phyloP scores from a whole-genome alignment of 495 filamentous ascomycete species.

The Aspergillus biplanus region DNA sequence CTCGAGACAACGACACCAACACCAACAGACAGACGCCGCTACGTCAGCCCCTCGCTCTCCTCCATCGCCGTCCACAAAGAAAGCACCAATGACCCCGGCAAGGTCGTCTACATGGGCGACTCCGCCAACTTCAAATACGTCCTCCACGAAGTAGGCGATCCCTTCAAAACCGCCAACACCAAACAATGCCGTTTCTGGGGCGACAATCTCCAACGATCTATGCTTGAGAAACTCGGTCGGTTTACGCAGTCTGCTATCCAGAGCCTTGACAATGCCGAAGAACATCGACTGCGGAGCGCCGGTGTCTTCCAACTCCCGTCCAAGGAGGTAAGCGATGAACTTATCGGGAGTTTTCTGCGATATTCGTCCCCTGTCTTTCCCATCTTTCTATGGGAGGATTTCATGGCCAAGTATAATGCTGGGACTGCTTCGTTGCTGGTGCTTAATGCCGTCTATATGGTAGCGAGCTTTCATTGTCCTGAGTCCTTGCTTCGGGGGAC shows the following conservation, averaged over 20 bases:
- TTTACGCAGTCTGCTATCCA: slow-evolving; percentile 5
- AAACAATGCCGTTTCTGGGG: slow-evolving; percentile 3
- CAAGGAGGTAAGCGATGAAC: slow-evolving; percentile 5
- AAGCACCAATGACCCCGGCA: not conserved
- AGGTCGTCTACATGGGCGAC: slow-evolving; percentile 9
- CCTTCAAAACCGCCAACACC: not conserved
- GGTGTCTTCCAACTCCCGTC: slow-evolving; percentile 11
- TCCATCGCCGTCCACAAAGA: slow-evolving; percentile 1
- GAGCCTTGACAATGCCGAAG: not conserved
- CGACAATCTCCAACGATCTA: slow-evolving; percentile 6
- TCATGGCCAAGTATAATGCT: slow-evolving; percentile 15
- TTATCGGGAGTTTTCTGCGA: slow-evolving; percentile 12
- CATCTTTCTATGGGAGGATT: slow-evolving; percentile 20
- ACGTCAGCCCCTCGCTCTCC: slow-evolving; percentile 8
- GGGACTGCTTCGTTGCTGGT: slow-evolving; percentile 8
- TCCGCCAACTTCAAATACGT: slow-evolving; percentile 10
- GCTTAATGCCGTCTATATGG: slow-evolving; percentile 12
- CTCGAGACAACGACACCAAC: not conserved
- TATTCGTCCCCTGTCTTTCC: slow-evolving; percentile 19
- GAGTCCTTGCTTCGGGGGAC: slow-evolving; percentile 14
- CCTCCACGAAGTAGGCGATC: slow-evolving; percentile 7
- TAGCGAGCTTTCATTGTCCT: slow-evolving; percentile 9
- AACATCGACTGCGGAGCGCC: slow-evolving; percentile 1
- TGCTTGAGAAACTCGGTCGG: slow-evolving; percentile 3
- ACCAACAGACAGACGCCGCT: not conserved